Conservation (phyloP, 1,284 basidiomycete genomes). For the Ceratobasidium sp. region DNA sequence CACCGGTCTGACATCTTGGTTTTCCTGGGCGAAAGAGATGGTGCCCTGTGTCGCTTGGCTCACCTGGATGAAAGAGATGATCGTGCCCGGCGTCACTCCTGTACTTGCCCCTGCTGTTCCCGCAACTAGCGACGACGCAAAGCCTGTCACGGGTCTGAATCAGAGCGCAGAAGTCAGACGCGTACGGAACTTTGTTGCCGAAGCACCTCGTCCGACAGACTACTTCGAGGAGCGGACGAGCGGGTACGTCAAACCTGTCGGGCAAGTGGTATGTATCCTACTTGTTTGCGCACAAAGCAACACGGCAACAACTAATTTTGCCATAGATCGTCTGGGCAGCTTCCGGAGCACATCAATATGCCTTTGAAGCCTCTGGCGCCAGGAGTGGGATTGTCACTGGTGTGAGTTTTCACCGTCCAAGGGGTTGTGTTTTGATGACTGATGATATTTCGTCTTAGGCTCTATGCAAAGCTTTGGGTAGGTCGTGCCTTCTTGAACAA, state of each 20-base stretch:
- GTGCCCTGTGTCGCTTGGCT: too few relatives aligned
- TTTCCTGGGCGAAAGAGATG: too few relatives aligned
- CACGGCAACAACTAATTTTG: neutral
- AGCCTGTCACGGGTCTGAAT: neutral
- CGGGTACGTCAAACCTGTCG: constrained; percentile 22
- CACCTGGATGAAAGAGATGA: neutral
- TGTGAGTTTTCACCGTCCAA: neutral
- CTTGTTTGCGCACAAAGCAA: neutral
- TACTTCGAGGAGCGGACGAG: constrained; percentile 36
- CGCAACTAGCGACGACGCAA: neutral
- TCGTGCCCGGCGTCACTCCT: neutral
- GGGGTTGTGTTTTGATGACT: neutral
- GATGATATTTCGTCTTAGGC: constrained; percentile 4
- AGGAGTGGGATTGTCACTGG: constrained; percentile 35
- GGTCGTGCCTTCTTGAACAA: neutral
- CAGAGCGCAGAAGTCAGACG: neutral
- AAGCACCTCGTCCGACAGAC: constrained; percentile 18
- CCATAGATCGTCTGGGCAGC: constrained; percentile 37
- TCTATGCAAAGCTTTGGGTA: constrained; percentile 26
- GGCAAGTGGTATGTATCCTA: constrained; percentile 30
- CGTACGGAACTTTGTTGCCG: constrained; percentile 9
- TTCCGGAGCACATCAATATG: constrained; percentile 21
- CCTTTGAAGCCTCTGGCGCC: constrained; percentile 31
- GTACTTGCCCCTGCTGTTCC: neutral
- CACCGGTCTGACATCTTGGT: neutral